phyloP scores from a whole-genome alignment of 805 yeast species.

The Cyberlindnera amylophila region DNA sequence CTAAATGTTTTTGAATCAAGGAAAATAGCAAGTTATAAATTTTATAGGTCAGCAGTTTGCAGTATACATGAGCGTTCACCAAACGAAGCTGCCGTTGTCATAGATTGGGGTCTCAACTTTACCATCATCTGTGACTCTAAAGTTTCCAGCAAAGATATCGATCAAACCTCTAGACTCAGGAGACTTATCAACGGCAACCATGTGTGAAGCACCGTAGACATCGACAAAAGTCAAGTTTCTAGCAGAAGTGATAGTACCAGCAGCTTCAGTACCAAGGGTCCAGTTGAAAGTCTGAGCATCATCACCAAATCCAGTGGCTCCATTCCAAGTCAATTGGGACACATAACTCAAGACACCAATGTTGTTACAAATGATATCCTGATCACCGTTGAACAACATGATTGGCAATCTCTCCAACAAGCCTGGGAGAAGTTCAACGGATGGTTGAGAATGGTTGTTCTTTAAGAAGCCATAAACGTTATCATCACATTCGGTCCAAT shows the following conservation, averaged over 20 bases:
- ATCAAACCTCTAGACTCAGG: conserved; percentile 64
- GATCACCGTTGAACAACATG: conserved; percentile 78
- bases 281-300: conserved; percentile 36
- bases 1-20: no score
- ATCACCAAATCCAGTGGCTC: conserved; percentile 33
- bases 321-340: conserved; percentile 59
- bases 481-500: conserved; percentile 76
- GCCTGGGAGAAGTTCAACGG: conserved; percentile 61
- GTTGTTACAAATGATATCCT: conserved; percentile 83
- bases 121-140: conserved; percentile 11
- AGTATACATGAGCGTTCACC: no score
- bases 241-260: conserved; percentile 48
- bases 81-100: no score
- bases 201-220: conserved; percentile 76
- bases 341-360: conserved; percentile 68
- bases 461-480: conserved; percentile 49
- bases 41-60: no score
- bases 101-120: conserved; percentile 1
- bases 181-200: conserved; percentile 86
- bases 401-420: conserved; percentile 56
- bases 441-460: conserved; percentile 51
- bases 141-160: conserved; percentile 36
- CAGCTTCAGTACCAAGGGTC: conserved; percentile 35
- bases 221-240: conserved; percentile 73
- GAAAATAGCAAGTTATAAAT: no score